phyloP scores from a whole-genome alignment of 2,329 filamentous ascomycete species.

The Epichloe sylvatica region DNA sequence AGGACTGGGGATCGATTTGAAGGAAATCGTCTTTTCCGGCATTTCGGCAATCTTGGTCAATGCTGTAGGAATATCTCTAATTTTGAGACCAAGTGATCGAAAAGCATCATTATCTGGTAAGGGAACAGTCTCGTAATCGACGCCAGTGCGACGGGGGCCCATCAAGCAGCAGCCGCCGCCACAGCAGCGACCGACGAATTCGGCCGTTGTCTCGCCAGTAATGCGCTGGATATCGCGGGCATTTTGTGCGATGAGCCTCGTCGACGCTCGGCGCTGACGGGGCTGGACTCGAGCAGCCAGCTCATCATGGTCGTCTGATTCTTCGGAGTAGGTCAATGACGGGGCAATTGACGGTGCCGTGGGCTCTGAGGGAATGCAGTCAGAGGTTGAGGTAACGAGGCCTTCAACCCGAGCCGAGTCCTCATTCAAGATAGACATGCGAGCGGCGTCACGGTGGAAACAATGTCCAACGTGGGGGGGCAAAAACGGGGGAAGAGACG shows the following conservation, averaged over 20 bases:
- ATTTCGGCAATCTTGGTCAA: conserved; percentile 59
- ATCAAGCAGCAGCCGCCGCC: conserved; percentile 51
- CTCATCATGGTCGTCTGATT: conserved; percentile 46
- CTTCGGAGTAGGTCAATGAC: conserved; percentile 48
- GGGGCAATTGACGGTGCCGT: conserved; percentile 39
- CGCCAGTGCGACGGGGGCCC: conserved; percentile 26
- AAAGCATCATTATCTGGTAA: conserved; percentile 76
- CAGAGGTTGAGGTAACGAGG: conserved; percentile 25
- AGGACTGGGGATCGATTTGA: conserved; percentile 41
- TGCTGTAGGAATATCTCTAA: conserved; percentile 59
- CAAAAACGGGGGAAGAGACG: no score
- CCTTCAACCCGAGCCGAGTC: conserved; percentile 22
- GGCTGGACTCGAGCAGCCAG: conserved; percentile 28
- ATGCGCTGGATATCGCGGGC: conserved; percentile 48
- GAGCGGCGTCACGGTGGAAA: not conserved
- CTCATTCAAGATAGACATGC: conserved; percentile 17
- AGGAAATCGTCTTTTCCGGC: conserved; percentile 60
- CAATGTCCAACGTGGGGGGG: no score
- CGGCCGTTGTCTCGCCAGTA: conserved; percentile 48
- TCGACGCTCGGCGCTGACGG: conserved; percentile 52
- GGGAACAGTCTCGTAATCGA: conserved; percentile 38
- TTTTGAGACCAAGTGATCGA: conserved; percentile 59
- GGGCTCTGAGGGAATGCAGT: conserved; percentile 32
- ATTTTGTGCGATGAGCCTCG: conserved; percentile 50
- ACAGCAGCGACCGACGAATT: conserved; percentile 49